phyloP scores from a whole-genome alignment of 257 asterid species.

The Nicotiana undulata region DNA sequence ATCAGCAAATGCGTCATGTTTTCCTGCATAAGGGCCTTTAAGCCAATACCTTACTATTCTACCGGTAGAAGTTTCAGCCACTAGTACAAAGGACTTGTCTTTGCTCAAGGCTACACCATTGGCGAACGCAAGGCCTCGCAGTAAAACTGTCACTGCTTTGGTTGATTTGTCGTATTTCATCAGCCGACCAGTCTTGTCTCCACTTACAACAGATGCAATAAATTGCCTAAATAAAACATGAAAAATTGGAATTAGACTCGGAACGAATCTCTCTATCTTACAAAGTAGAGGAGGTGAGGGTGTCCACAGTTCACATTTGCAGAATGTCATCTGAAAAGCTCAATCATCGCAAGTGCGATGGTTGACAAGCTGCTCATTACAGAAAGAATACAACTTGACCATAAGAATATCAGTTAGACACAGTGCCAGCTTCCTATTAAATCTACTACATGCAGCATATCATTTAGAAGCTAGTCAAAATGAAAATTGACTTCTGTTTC shows the following conservation, averaged over 20 bases:
- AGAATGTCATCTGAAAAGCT: background rate
- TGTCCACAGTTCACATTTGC: background rate
- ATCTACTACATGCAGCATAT: background rate
- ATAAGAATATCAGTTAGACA: background rate
- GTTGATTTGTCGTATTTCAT: slow-evolving; percentile 16
- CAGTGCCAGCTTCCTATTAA: background rate
- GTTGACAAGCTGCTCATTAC: background rate
- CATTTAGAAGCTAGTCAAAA: background rate
- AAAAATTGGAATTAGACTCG: background rate
- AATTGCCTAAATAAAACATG: slow-evolving; percentile 36
- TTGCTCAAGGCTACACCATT: slow-evolving; percentile 15
- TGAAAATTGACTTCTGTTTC: background rate
- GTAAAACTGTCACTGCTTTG: slow-evolving; percentile 1
- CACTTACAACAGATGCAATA: slow-evolving; percentile 31
- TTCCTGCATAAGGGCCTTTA: slow-evolving; percentile 48
- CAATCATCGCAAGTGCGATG: background rate
- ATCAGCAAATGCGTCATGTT: slow-evolving; percentile 31
- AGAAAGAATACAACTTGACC: background rate
- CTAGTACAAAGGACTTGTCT: slow-evolving; percentile 11
- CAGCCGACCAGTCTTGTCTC: slow-evolving; percentile 17
- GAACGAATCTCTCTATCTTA: background rate
- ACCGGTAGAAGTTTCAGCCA: slow-evolving; percentile 24
- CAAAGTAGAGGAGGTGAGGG: background rate
- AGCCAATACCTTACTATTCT: slow-evolving; percentile 42
- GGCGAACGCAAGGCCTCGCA: slow-evolving; percentile 7